These are phyloP conservation scores for Endoconidiophora laricicola DNA, from an alignment of 2,329 filamentous ascomycete species.

Conservation along the genomic window DNA sequence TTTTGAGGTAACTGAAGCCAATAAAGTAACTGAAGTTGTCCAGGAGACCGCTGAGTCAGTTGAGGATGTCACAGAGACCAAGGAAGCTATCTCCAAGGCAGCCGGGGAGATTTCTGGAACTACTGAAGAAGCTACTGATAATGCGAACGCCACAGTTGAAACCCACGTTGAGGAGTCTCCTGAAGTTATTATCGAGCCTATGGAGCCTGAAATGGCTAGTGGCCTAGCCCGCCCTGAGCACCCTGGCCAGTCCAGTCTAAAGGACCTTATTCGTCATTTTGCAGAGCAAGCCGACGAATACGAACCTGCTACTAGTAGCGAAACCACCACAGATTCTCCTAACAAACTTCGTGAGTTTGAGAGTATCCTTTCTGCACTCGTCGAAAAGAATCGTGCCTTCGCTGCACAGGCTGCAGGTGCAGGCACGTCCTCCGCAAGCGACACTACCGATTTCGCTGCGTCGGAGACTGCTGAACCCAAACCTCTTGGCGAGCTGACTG, in stretches of 20 bases:
- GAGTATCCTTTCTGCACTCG: slow-evolving; percentile 32
- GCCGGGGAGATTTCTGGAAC: not conserved
- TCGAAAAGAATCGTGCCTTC: slow-evolving; percentile 14
- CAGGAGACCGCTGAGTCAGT: not conserved
- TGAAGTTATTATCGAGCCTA: not conserved
- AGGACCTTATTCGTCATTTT: slow-evolving; percentile 35
- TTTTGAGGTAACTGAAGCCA: not conserved
- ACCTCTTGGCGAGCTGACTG: slow-evolving; percentile 32
- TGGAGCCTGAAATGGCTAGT: not conserved
- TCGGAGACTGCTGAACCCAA: not conserved
- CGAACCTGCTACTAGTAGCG: slow-evolving; percentile 14
- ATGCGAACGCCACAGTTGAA: too few relatives aligned
- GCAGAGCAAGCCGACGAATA: slow-evolving; percentile 26
- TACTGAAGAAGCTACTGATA: not conserved
- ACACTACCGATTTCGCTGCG: not conserved
- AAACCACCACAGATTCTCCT: slow-evolving; percentile 15
- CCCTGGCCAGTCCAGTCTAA: slow-evolving; percentile 18
- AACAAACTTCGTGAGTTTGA: slow-evolving; percentile 32
- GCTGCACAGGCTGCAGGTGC: not conserved
- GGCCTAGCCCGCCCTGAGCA: slow-evolving; percentile 8
- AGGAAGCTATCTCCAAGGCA: not conserved
- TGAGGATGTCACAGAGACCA: slow-evolving; percentile 7
- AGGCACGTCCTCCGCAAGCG: not conserved
- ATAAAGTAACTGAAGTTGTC: too few relatives aligned
- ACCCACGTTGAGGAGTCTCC: too few relatives aligned